Base-by-base conservation (phyloP, 2,329 filamentous ascomycete species). In the Talaromyces sp. region DNA sequence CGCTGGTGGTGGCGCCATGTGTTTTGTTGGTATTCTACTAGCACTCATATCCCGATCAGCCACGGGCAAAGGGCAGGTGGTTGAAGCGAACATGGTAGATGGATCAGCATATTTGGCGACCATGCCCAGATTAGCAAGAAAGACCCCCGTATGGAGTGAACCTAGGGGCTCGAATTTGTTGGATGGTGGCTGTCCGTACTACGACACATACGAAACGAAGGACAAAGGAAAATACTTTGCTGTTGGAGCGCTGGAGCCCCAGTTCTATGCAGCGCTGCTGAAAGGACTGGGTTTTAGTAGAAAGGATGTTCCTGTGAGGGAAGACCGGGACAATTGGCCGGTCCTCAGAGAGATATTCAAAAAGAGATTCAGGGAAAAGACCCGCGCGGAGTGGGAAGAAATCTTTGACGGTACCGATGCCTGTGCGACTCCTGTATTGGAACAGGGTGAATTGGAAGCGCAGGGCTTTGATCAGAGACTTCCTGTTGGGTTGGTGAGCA, bases 21-120 rank as follows among this genome's bases (percentile, higher is more conserved):
- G 95, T 49, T 92, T 95, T 72, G 82, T 93, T 66, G 94, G 93
- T 0, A 87, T 98, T 4, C 77, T 97, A 63, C 82, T 97, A 22
- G 94, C 95, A 0, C 78, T 98, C 66, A 72, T 96, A 10, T 84
- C 87, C 15, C 82, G 92, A 39, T 80, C 83, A 58, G 80, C 77
- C 50, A 88, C 83, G 0, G 92, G 92, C 0, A 80, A 79, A 2
- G 94, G 94, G 0, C 94, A 97, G 79, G 89, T 97, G 13, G 93
- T 98, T 9, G 92, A 97, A 79, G 92, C 91, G 17, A 97, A 96
- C 77, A 98, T 98, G 94, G 94, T 97, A 13, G 94, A 98, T 79
- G 94, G 94, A 9, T 87, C 86, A 25, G 86, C 88, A 41, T 94
- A 94, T 76, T 80, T 98, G 31, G 89, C 89, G 1, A 90, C 88